Percentiles rank a stretch among this genome's conserved stretches.
phyloP scores from a whole-genome alignment of 371 early-diverging fungal genomes.

The Mortierella sp. region DNA sequence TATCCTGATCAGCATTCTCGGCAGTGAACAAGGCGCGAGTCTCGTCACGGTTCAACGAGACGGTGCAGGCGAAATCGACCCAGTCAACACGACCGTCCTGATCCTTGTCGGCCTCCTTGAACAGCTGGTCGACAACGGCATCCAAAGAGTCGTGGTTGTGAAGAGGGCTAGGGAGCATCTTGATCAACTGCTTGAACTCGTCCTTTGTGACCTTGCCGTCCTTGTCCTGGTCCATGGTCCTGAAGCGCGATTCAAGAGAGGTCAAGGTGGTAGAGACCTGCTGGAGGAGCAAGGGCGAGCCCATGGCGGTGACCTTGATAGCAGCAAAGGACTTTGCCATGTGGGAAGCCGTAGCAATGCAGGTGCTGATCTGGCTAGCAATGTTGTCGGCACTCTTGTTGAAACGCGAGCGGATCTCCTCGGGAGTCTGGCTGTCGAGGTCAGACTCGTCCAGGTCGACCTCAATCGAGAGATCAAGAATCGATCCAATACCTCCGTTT shows the following conservation, averaged over 20 bases:
- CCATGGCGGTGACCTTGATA: constrained; percentile 89
- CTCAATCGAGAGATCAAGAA: constrained; percentile 91
- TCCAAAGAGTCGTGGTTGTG: constrained; percentile 9
- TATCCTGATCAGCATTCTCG: constrained; percentile 20
- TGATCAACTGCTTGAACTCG: constrained; percentile 45
- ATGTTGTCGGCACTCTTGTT: constrained; percentile 71
- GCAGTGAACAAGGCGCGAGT: constrained; percentile 60
- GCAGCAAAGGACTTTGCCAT: constrained; percentile 81
- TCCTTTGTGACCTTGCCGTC: constrained; percentile 59
- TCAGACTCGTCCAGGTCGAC: constrained; percentile 77
- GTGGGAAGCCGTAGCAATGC: constrained; percentile 76
- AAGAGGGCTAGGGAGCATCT: constrained; percentile 45
- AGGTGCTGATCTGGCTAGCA: constrained; percentile 69
- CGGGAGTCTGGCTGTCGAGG: constrained; percentile 52
- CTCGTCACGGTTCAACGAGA: constrained; percentile 67
- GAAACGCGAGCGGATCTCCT: constrained; percentile 43
- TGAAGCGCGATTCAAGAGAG: constrained; percentile 58
- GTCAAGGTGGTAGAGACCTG: constrained; percentile 72
- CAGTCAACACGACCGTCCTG: constrained; percentile 69
- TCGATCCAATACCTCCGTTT: constrained; percentile 80
- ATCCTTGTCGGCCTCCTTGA: constrained; percentile 64
- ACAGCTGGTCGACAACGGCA: constrained; percentile 44
- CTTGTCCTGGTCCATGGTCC: constrained; percentile 57
- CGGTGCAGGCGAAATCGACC: constrained; percentile 67
- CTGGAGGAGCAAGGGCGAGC: constrained; percentile 84